phyloP scores from a whole-genome alignment of 305 asterid genomes.

The Fraxinus angustifolia region DNA sequence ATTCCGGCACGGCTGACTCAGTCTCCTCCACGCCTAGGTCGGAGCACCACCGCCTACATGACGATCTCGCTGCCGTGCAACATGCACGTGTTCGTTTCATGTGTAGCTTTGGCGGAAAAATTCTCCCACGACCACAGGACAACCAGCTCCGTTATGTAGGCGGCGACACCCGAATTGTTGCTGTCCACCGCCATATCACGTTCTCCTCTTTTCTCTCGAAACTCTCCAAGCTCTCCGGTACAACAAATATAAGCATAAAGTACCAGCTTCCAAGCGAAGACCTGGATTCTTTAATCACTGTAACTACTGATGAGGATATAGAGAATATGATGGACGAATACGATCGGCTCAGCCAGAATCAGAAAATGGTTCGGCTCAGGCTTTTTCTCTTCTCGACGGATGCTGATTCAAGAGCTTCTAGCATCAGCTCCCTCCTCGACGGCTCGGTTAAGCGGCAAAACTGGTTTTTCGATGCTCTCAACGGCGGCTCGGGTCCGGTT shows the following conservation, averaged over 20 bases:
- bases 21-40: conserved; percentile 77
- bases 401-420: conserved; percentile 46
- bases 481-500: conserved; percentile 52
- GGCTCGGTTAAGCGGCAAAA: conserved; percentile 86
- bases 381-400: conserved; percentile 61
- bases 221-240: conserved; percentile 64
- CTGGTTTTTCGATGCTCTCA: conserved; percentile 85
- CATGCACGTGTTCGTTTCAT: conserved; percentile 66
- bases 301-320: conserved; percentile 73
- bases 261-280: conserved; percentile 95
- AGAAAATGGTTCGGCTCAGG: conserved; percentile 67
- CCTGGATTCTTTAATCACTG: conserved; percentile 76
- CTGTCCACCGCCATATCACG: conserved; percentile 62
- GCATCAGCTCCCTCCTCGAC: conserved; percentile 75
- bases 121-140: conserved; percentile 88
- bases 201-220: conserved; percentile 50
- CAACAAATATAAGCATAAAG: conserved; percentile 54
- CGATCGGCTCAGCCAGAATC: conserved; percentile 57
- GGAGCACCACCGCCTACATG: conserved; percentile 41
- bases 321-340: conserved; percentile 94
- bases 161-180: conserved; percentile 90
- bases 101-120: conserved; percentile 96
- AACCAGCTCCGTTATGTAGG: conserved; percentile 95
- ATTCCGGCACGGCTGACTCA: conserved; percentile 53
- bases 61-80: conserved; percentile 23